phyloP scores from a whole-genome alignment of 495 filamentous ascomycete genomes.

The Neurospora sp. region DNA sequence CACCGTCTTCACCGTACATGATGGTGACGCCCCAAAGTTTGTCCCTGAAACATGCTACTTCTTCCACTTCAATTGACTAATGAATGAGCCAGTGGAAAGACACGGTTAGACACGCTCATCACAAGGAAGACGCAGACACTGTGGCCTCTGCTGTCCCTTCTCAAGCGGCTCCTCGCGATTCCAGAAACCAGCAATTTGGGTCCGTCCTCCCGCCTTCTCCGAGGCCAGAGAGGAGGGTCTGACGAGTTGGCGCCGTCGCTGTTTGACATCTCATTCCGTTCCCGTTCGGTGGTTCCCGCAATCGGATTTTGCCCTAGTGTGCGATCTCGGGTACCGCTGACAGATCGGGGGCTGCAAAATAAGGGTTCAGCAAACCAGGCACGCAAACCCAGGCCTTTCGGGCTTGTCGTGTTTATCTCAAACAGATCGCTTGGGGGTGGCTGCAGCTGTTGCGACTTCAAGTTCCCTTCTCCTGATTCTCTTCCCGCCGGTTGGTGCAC shows the following conservation, averaged over 20 bases:
- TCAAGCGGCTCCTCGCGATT: not conserved
- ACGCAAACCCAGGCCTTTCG: not conserved
- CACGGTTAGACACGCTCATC: not conserved
- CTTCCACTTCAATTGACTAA: not conserved
- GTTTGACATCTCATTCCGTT: not conserved
- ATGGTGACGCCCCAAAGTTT: not conserved
- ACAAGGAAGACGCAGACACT: not conserved
- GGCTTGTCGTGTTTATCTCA: not conserved
- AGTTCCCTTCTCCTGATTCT: not conserved
- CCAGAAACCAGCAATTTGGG: not conserved
- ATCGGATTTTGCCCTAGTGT: not conserved
- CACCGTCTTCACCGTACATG: not conserved
- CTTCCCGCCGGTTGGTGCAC: not conserved
- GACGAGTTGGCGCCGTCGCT: not conserved
- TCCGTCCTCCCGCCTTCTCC: not conserved
- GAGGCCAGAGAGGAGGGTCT: not conserved
- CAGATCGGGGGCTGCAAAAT: not conserved
- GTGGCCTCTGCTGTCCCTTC: not conserved
- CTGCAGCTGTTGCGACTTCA: not conserved
- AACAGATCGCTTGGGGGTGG: not conserved
- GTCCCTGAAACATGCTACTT: not conserved
- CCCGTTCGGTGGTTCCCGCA: not conserved
- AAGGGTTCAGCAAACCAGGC: not conserved
- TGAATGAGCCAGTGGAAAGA: not conserved
- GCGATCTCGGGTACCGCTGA: not conserved